Evolutionary conservation across 352 stramenopile genomes (phyloP), one percentile per base, ranked within the genome.

Genomic region (Globisporangium cylindrosporum): DNA sequence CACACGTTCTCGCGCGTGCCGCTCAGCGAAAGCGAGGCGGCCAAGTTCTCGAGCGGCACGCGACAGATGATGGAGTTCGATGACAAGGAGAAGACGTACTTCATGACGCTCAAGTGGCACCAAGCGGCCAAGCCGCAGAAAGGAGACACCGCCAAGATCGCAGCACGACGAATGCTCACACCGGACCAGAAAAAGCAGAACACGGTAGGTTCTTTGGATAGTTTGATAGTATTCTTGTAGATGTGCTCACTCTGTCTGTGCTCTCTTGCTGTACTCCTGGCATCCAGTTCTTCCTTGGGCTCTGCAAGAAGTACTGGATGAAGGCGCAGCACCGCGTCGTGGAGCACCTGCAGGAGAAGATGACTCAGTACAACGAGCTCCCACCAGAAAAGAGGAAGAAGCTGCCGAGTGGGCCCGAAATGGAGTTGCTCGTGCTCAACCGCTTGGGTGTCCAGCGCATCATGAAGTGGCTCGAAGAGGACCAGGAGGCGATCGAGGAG

Each of bases 91-190:
- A 82, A 79, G 53, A 78, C 73, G 22, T 91, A 84, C 68, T 91
- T 76, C 68, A 91, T 95, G 83, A 92, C 87, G 27, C 78, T 95
- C 62, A 95, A 95, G 72, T 95, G 87, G 85, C 87, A 92, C 59
- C 75, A 88, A 24, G 86, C 88, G 7, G 86, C 80, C 56, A 95
- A 95, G 70, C 81, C 81, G 9, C 86, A 94, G 49, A 93, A 93
- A 61, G 88, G 86, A 9, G 88, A 95, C 67, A 95, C 86, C 9
- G 88, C 88, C 46, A 95, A 94, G 71, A 94, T 95, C 41, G 86
- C 88, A 0, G 86, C 86, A 20, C 79, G 87, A 1, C 76, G 86
- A 36, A 60, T 62, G 55, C 80, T 95, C 57, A 88, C 85, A 15
- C 34, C 64, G 0, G 87, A 95, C 70, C 85, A 95, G 58, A 95